Evolutionary conservation across 2,329 filamentous ascomycete species (phyloP).

Genomic region (Sporothrix brunneoviolacea): DNA sequence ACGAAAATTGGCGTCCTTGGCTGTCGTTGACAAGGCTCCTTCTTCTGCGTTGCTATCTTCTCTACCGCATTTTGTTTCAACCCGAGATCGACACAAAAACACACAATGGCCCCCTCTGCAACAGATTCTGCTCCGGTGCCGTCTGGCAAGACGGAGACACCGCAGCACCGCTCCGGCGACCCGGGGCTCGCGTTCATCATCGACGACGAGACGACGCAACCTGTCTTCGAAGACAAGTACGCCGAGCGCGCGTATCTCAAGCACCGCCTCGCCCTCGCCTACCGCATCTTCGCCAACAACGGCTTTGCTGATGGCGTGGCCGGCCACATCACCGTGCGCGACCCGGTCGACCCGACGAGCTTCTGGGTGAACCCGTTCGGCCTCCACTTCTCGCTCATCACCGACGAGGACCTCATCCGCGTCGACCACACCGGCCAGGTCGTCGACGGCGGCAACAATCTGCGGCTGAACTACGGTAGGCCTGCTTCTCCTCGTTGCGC

Average conservation of each 20-base stretch:
- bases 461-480: neutral
- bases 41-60: too few species aligned
- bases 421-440: conserved; percentile 53
- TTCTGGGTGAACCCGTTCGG: conserved; percentile 63
- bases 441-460: conserved; percentile 47
- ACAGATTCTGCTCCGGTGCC: neutral
- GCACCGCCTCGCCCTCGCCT: conserved; percentile 45
- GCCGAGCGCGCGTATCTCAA: conserved; percentile 46
- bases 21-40: too few species aligned
- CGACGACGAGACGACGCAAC: conserved; percentile 14
- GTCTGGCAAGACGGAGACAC: neutral
- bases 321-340: conserved; percentile 55
- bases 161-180: conserved; percentile 15
- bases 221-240: conserved; percentile 20
- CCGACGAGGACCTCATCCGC: conserved; percentile 57
- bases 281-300: conserved; percentile 49
- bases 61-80: too few species aligned
- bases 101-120: conserved; percentile 15
- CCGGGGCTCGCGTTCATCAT: conserved; percentile 14
- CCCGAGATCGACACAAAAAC: too few species aligned
- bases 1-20: too few species aligned
- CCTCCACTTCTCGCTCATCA: conserved; percentile 54
- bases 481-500: too few species aligned
- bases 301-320: conserved; percentile 56
- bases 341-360: conserved; percentile 50